phyloP scores from a whole-genome alignment of 192 early-diverging fungal genomes.

The Paraglomus brasilianum region DNA sequence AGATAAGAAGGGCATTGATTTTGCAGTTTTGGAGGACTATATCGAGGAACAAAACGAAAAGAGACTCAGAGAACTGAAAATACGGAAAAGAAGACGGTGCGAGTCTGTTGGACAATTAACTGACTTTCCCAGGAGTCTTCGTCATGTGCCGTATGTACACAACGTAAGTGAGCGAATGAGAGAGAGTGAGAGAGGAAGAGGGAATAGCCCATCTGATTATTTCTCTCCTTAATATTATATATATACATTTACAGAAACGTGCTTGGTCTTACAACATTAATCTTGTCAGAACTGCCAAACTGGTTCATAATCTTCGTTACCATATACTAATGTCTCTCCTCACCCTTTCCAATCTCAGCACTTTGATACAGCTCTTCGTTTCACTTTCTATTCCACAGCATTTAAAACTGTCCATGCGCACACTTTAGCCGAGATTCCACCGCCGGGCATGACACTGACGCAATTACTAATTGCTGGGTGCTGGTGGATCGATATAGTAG shows the following conservation, averaged over 20 bases:
- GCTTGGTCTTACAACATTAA: too few relatives aligned
- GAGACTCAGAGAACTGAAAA: constrained; percentile 17
- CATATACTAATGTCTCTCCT: too few relatives aligned
- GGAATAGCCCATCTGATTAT: too few relatives aligned
- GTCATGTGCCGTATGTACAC: not conserved
- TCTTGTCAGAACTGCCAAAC: too few relatives aligned
- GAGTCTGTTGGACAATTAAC: not conserved
- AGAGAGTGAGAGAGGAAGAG: not conserved
- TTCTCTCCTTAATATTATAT: too few relatives aligned
- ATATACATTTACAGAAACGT: too few relatives aligned
- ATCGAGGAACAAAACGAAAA: constrained; percentile 26
- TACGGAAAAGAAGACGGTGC: constrained; percentile 26
- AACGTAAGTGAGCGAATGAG: not conserved
- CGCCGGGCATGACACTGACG: constrained; percentile 31
- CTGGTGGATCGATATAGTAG: constrained; percentile 73
- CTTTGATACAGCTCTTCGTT: constrained; percentile 27
- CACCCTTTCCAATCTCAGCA: too few relatives aligned
- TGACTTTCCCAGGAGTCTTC: not conserved
- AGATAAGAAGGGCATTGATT: constrained; percentile 37
- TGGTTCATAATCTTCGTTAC: too few relatives aligned
- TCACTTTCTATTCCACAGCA: constrained; percentile 42
- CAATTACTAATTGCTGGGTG: constrained; percentile 50
- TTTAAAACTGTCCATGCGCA: constrained; percentile 38
- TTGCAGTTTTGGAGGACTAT: constrained; percentile 40
- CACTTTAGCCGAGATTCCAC: constrained; percentile 36